Percentiles rank a stretch among this genome's conserved stretches.
Evolutionary conservation across 2,329 filamentous ascomycete species (phyloP).

Genomic region (Verticillium isaacii): DNA sequence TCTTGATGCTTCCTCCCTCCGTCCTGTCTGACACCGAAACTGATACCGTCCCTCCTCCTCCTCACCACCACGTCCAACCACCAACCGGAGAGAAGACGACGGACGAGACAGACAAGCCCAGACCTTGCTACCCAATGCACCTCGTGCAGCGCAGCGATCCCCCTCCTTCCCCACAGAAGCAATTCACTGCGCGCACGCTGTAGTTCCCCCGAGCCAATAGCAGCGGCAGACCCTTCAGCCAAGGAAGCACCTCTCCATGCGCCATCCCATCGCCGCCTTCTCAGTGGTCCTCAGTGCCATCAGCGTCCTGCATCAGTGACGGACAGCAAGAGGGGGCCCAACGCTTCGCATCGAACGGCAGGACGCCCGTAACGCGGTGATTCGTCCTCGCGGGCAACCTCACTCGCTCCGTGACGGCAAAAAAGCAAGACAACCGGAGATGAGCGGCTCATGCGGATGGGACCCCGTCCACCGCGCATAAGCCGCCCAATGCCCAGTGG

Average conservation of each 20-base stretch:
- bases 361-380: neutral
- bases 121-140: neutral
- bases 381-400: neutral
- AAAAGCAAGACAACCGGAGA: slow-evolving; percentile 2
- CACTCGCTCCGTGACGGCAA: neutral
- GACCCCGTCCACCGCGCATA: neutral
- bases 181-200: neutral
- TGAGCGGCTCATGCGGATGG: slow-evolving; percentile 2
- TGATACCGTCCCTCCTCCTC: neutral
- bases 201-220: neutral
- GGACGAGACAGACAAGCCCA: neutral
- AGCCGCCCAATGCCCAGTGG: neutral
- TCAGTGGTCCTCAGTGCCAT: neutral
- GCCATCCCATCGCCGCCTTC: neutral
- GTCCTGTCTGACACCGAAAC: neutral
- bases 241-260: neutral
- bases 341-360: neutral
- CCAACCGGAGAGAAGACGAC: neutral
- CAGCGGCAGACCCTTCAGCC: neutral
- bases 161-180: neutral
- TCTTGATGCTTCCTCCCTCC: neutral
- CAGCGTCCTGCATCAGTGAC: neutral
- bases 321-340: neutral
- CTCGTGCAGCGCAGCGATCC: neutral
- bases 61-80: neutral